Conservation (phyloP, 768 basidiomycete genomes). For the Lentinus tigrinus region DNA sequence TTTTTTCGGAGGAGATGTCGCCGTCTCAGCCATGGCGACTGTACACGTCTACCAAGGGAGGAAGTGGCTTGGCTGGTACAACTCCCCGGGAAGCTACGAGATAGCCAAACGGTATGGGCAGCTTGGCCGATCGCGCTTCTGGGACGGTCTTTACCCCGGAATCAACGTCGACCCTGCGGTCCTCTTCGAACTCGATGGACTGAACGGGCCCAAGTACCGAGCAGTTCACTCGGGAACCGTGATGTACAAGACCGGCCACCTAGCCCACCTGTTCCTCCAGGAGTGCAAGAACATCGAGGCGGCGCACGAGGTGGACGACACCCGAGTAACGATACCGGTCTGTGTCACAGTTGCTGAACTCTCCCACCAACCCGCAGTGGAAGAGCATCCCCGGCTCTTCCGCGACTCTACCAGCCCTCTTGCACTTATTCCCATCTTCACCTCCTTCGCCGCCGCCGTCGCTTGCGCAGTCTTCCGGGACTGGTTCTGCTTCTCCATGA, state of each 20-base stretch:
- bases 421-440: slow-evolving; percentile 8
- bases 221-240: slow-evolving; percentile 13
- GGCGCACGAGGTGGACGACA: background rate
- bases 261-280: slow-evolving; percentile 9
- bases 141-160: slow-evolving; percentile 17
- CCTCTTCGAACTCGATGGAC: slow-evolving; percentile 14
- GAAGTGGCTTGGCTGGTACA: slow-evolving; percentile 18
- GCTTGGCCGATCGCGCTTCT: slow-evolving; percentile 14
- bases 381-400: slow-evolving; percentile 6
- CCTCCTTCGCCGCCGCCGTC: slow-evolving; percentile 5
- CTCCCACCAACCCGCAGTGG: background rate
- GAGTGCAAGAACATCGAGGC: slow-evolving; percentile 4
- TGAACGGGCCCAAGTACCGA: slow-evolving; percentile 7
- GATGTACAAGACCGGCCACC: slow-evolving; percentile 11
- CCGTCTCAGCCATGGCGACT: slow-evolving; percentile 13
- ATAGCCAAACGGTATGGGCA: slow-evolving; percentile 17
- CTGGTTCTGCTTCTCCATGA: slow-evolving; percentile 16
- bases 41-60: slow-evolving; percentile 14
- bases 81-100: slow-evolving; percentile 16
- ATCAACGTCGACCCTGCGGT: slow-evolving; percentile 15
- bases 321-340: background rate
- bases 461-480: slow-evolving; percentile 8
- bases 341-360: slow-evolving; percentile 6
- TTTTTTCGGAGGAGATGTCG: slow-evolving; percentile 16
- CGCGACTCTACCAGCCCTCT: slow-evolving; percentile 6